Conservation (phyloP, 306 rosid genomes). For the Begonia peltatifolia region DNA sequence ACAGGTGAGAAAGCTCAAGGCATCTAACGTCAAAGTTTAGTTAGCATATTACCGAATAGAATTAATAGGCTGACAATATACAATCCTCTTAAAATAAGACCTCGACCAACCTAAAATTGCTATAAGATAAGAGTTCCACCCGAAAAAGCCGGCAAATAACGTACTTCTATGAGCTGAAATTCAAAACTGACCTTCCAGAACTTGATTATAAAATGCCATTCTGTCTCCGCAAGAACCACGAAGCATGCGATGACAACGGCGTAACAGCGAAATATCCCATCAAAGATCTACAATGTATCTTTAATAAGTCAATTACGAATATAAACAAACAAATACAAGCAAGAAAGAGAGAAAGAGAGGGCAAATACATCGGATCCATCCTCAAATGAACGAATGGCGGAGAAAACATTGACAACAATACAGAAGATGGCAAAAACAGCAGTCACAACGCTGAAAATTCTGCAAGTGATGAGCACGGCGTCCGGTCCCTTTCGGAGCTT, state of each 20-base stretch:
- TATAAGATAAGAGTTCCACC: too few species aligned
- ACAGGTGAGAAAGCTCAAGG: too few species aligned
- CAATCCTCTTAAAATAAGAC: too few species aligned
- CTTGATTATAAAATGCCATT: conserved; percentile 38
- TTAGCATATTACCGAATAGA: too few species aligned
- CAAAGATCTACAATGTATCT: conserved; percentile 30
- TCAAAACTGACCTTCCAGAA: conserved; percentile 39
- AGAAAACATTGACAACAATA: conserved; percentile 42
- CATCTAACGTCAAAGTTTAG: too few species aligned
- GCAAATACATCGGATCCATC: conserved; percentile 34
- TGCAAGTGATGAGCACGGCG: conserved; percentile 37
- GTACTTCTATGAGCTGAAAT: too few species aligned
- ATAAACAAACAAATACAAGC: neutral
- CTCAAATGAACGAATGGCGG: conserved; percentile 52
- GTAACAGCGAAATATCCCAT: conserved; percentile 77
- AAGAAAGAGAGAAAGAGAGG: conserved; percentile 3
- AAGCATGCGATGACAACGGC: conserved; percentile 35
- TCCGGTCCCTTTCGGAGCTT: conserved; percentile 18
- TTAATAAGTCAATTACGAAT: neutral
- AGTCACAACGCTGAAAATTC: conserved; percentile 40
- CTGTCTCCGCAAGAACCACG: conserved; percentile 67
- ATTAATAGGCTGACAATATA: too few species aligned
- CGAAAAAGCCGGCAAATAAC: too few species aligned
- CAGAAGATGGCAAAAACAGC: conserved; percentile 46
- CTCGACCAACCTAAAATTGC: too few species aligned